phyloP scores from a whole-genome alignment of 2,329 filamentous ascomycete genomes.

The Aphanoascus verrucosus region DNA sequence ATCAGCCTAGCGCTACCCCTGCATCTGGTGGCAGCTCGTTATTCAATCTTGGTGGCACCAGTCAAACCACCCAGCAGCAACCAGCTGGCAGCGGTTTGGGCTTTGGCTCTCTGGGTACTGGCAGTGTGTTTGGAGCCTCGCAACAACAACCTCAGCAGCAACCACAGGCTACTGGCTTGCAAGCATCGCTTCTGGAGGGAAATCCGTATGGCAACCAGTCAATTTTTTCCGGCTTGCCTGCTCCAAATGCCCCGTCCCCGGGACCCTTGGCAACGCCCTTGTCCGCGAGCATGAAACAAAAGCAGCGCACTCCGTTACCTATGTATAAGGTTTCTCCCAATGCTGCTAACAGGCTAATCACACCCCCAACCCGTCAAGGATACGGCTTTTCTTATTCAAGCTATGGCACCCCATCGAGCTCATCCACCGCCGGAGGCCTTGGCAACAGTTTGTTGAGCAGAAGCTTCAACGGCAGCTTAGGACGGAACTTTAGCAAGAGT shows the following conservation, averaged over 20 bases:
- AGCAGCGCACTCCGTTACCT: constrained; percentile 68
- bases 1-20: constrained; percentile 21
- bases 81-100: constrained; percentile 34
- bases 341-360: constrained; percentile 67
- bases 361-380: constrained; percentile 67
- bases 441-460: constrained; percentile 52
- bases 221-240: constrained; percentile 63
- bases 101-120: constrained; percentile 22
- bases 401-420: constrained; percentile 69
- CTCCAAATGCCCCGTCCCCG: constrained; percentile 56
- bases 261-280: constrained; percentile 88
- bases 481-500: constrained; percentile 70
- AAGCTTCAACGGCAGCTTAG: constrained; percentile 38
- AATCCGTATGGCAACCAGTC: constrained; percentile 84
- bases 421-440: constrained; percentile 54
- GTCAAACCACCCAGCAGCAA: constrained; percentile 23
- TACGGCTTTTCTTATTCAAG: constrained; percentile 91
- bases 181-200: constrained; percentile 68
- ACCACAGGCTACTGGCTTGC: constrained; percentile 43
- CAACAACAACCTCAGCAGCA: constrained; percentile 44
- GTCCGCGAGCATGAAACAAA: constrained; percentile 62
- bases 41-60: constrained; percentile 12
- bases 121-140: constrained; percentile 39
- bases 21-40: constrained; percentile 6
- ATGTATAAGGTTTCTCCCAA: constrained; percentile 79